Evolutionary conservation across 108 stramenopile species (phyloP).

Genomic region (Skeletonema potamos): DNA sequence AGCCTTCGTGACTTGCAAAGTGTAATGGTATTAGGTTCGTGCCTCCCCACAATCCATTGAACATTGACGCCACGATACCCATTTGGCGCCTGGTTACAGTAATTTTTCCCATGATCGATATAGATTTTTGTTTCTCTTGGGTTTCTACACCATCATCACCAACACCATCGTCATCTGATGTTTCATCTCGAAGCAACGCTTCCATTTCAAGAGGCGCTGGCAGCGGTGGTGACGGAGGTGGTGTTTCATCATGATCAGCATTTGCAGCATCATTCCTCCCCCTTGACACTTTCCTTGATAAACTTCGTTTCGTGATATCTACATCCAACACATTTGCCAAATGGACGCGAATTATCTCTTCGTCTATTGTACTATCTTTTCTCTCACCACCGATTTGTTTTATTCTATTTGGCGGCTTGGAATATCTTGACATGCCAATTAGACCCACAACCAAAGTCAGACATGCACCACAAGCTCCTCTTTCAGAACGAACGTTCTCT

Average conservation of each 20-base stretch:
- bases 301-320: background rate
- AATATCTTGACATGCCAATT: conserved; percentile 34
- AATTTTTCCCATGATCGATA: conserved; percentile 38
- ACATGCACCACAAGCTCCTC: conserved; percentile 26
- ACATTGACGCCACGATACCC: conserved; percentile 63
- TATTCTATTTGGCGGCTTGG: conserved; percentile 9
- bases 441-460: conserved; percentile 23
- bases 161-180: too few relatives aligned
- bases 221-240: background rate
- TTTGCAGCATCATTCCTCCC: background rate
- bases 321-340: conserved; percentile 5
- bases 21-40: conserved; percentile 65
- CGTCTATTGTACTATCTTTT: background rate
- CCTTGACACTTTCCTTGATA: background rate
- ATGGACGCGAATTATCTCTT: background rate
- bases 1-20: conserved; percentile 46
- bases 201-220: conserved; percentile 22
- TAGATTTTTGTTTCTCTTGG: background rate
- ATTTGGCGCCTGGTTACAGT: conserved; percentile 43
- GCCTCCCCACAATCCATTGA: conserved; percentile 65
- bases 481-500: conserved; percentile 46
- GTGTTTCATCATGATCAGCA: background rate
- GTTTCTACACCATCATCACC: background rate
- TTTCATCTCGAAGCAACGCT: conserved; percentile 3
- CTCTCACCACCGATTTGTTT: background rate